phyloP scores from a whole-genome alignment of 768 basidiomycete genomes.

The Russula olivacea region DNA sequence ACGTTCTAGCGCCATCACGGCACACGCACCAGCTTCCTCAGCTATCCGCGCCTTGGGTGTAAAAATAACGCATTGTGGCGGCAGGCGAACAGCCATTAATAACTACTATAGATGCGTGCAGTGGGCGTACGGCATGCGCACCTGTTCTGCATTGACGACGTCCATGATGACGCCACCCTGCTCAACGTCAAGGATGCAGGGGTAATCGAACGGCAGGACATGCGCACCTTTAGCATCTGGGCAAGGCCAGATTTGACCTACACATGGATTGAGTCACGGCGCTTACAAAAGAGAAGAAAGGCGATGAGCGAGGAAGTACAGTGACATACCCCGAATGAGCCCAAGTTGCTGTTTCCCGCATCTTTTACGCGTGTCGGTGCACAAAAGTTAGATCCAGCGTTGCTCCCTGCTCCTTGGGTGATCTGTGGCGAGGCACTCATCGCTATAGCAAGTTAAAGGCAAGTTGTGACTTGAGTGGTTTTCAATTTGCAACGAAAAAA shows the following conservation, averaged over 20 bases:
- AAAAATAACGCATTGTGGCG: neutral
- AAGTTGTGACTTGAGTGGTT: no score
- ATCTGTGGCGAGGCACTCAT: slow-evolving; percentile 31
- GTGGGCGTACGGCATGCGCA: slow-evolving; percentile 24
- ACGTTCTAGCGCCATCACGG: slow-evolving; percentile 95
- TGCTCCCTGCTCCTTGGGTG: slow-evolving; percentile 35
- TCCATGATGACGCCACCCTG: slow-evolving; percentile 94
- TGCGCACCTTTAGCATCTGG: slow-evolving; percentile 87
- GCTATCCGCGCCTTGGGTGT: slow-evolving; percentile 78
- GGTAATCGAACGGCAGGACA: slow-evolving; percentile 19
- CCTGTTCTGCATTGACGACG: slow-evolving; percentile 75
- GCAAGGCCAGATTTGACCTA: slow-evolving; percentile 92
- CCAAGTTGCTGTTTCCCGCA: slow-evolving; percentile 52
- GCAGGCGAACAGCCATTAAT: slow-evolving; percentile 27
- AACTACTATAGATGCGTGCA: neutral
- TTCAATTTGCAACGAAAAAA: neutral
- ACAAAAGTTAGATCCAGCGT: slow-evolving; percentile 37
- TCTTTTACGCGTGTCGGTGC: slow-evolving; percentile 52
- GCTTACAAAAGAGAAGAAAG: neutral
- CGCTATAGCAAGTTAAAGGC: slow-evolving; percentile 2
- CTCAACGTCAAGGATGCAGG: slow-evolving; percentile 8
- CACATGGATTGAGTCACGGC: slow-evolving; percentile 15
- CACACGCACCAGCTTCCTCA: slow-evolving; percentile 95
- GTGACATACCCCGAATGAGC: slow-evolving; percentile 70
- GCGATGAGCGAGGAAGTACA: slow-evolving; percentile 24